Conservation (phyloP, 2,329 filamentous ascomycete species). For the Colletotrichum lupini region DNA sequence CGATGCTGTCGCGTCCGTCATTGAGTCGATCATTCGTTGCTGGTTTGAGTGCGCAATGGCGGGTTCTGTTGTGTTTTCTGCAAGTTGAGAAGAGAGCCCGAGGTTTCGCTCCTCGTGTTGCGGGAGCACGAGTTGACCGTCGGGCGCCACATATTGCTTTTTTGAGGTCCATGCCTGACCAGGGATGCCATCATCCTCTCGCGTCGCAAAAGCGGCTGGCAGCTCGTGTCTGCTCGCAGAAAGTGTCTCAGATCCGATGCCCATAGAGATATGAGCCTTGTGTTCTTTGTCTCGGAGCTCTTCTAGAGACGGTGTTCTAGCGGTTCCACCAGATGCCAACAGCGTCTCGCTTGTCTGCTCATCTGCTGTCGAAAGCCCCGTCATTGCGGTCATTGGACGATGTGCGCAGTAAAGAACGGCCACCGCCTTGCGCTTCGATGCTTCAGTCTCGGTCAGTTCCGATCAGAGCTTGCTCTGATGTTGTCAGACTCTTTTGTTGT, state of each 20-base stretch:
- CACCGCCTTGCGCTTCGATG: not conserved
- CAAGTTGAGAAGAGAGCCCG: not conserved
- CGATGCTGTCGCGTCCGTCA: not conserved
- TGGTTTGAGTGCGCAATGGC: not conserved
- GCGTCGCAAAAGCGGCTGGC: not conserved
- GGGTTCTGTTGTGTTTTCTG: not conserved
- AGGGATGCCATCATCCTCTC: conserved; percentile 6
- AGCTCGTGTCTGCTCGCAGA: conserved; percentile 13
- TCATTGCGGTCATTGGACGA: not conserved
- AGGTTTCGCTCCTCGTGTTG: not conserved
- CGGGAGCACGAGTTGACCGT: not conserved
- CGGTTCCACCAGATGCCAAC: not conserved
- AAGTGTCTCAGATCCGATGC: conserved; percentile 16
- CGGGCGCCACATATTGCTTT: not conserved
- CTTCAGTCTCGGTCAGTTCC: not conserved
- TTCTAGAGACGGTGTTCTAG: not conserved
- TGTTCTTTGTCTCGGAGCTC: not conserved
- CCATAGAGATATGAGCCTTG: not conserved
- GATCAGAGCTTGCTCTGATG: not conserved
- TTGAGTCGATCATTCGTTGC: not conserved
- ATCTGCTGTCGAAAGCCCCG: not conserved
- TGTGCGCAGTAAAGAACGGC: not conserved
- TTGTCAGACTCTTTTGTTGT: not conserved
- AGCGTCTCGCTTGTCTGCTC: not conserved
- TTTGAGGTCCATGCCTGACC: not conserved